phyloP scores from a whole-genome alignment of 2,329 filamentous ascomycete species.

The Zymoseptoria tritici region DNA sequence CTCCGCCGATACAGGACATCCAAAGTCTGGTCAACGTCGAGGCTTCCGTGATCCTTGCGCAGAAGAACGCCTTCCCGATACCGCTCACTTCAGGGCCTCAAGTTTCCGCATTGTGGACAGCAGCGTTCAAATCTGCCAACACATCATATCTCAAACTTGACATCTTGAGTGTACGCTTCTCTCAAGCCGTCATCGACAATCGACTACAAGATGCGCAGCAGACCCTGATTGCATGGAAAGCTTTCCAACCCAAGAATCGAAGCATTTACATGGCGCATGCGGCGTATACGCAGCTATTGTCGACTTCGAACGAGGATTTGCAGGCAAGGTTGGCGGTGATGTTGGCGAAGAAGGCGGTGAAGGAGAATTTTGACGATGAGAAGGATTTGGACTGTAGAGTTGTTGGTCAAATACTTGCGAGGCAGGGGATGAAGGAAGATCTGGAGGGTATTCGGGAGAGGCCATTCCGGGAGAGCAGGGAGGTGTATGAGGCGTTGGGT shows the following conservation, averaged over 20 bases:
- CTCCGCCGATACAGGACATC: slow-evolving; percentile 22
- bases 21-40: slow-evolving; percentile 24
- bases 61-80: slow-evolving; percentile 21
- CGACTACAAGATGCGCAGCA: slow-evolving; percentile 28
- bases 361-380: slow-evolving; percentile 26
- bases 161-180: slow-evolving; percentile 23
- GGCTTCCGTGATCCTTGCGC: slow-evolving; percentile 21
- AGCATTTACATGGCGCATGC: slow-evolving; percentile 30
- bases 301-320: slow-evolving; percentile 23
- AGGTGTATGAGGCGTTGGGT: slow-evolving; percentile 23
- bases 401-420: slow-evolving; percentile 27
- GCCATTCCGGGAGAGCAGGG: slow-evolving; percentile 24
- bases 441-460: slow-evolving; percentile 18
- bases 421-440: slow-evolving; percentile 21
- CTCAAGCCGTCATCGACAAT: slow-evolving; percentile 24
- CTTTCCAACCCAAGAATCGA: slow-evolving; percentile 24
- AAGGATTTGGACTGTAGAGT: slow-evolving; percentile 25
- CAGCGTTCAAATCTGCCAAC: slow-evolving; percentile 21
- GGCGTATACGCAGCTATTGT: slow-evolving; percentile 27
- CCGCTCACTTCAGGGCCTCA: slow-evolving; percentile 21
- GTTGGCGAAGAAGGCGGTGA: slow-evolving; percentile 27
- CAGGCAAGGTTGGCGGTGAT: slow-evolving; percentile 23
- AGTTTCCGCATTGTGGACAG: slow-evolving; percentile 28
- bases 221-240: slow-evolving; percentile 29
- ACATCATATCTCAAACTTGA: slow-evolving; percentile 22